Evolutionary conservation across 169 alveolate species (phyloP), one percentile per base, ranked within the genome.

Genomic region (Plasmodium knowlesi): DNA sequence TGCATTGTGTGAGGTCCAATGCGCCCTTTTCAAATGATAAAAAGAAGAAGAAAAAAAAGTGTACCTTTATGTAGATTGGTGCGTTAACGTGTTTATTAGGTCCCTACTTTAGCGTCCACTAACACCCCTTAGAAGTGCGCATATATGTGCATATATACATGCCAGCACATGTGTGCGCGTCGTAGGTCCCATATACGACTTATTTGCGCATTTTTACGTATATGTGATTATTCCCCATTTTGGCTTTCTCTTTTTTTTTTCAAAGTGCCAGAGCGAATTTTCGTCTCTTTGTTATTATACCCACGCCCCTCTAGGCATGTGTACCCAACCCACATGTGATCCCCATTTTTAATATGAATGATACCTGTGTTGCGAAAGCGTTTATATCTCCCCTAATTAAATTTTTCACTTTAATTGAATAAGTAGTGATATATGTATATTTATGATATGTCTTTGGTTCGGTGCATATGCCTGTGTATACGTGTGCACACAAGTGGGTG

Each of bases 31-130:
- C 39, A 3, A 67, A 61, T 46, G 82, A 12, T 9, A 91, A 91
- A 73, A 91, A 91, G 83, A 91, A 91, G 83, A 90, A 90, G 74
- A 91, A 91, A 91, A 91, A 91, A 91, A 91, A 91, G 74, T 81
- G 95, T 54, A 82, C 84, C 28, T 41, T 91, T 54, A 91, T 91
- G 95, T 91, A 80, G 71, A 12, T 25, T 67, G 76, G n/a, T 22
- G 22, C 6, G 72, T 14, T 10, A 71, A 37, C 70, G 57, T n/a
- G 41, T 39, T 19, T 72, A 53, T 34, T 84, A 84, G 61, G 61
- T 50, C n/a, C 61, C 61, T 50, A 16, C 25, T 12, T 50, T 19
- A 22, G 22, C 22, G 61, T 16, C 1, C 61, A 16, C 19, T 46
- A n/a, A n/a, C 22, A 16, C 61, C 61, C 22, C 16, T 50, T 16